Conservation (phyloP, 306 rosid species). For the Delonix regia region DNA sequence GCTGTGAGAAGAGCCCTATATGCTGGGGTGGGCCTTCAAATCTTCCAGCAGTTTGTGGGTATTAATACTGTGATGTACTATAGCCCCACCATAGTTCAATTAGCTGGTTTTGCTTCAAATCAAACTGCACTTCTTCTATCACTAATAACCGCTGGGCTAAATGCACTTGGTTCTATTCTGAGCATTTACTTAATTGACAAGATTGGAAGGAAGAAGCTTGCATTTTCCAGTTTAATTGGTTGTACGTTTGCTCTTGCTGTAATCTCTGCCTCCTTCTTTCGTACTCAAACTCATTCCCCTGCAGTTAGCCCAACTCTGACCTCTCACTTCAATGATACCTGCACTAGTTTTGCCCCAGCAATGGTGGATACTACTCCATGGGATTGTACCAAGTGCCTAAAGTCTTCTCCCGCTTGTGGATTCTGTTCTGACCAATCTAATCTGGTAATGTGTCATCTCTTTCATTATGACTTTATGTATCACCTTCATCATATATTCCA, state of each 20-base stretch:
- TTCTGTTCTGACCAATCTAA: constrained; percentile 51
- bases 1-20: constrained; percentile 58
- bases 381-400: constrained; percentile 63
- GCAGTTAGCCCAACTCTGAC: constrained; percentile 32
- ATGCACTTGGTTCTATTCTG: constrained; percentile 56
- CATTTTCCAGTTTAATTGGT: constrained; percentile 49
- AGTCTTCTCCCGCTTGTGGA: constrained; percentile 58
- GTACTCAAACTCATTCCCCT: constrained; percentile 51
- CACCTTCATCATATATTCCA: too few species aligned
- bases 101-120: constrained; percentile 65
- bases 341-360: constrained; percentile 44
- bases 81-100: constrained; percentile 63
- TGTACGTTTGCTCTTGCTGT: constrained; percentile 43
- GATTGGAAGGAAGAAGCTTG: constrained; percentile 63
- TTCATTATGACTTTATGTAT: not conserved
- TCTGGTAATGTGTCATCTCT: constrained; percentile 38
- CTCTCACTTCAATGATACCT: constrained; percentile 48
- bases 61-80: constrained; percentile 70
- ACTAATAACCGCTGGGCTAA: constrained; percentile 57
- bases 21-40: constrained; percentile 71
- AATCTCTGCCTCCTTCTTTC: constrained; percentile 45
- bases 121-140: constrained; percentile 58
- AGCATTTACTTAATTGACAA: constrained; percentile 62
- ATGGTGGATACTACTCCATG: constrained; percentile 29
- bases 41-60: constrained; percentile 69